phyloP scores from a whole-genome alignment of 441 rosid species.

The Erysimum cheiri region DNA sequence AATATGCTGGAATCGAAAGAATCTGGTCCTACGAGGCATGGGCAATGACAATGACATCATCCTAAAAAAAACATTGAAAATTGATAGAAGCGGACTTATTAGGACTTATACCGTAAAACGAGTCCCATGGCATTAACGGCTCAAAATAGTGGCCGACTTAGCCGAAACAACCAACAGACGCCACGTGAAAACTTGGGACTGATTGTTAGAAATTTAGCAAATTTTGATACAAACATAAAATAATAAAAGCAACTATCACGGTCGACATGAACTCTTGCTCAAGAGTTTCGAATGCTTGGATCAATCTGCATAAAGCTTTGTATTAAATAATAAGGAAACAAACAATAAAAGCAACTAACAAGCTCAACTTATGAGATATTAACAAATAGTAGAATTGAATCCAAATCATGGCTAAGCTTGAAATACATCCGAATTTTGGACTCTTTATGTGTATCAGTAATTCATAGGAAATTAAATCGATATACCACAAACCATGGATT shows the following conservation, averaged over 20 bases:
- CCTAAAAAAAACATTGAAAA: conserved; percentile 1
- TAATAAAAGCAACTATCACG: neutral
- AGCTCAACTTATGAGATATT: too few relatives aligned
- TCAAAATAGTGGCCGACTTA: conserved; percentile 31
- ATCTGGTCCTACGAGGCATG: conserved; percentile 35
- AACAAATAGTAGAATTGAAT: too few relatives aligned
- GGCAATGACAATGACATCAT: conserved; percentile 27
- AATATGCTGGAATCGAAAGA: conserved; percentile 39
- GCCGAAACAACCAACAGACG: conserved; percentile 3
- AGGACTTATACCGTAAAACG: neutral
- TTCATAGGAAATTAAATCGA: too few relatives aligned
- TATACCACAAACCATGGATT: too few relatives aligned
- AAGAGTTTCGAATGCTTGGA: neutral
- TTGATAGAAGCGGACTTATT: conserved; percentile 11
- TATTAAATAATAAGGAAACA: too few relatives aligned
- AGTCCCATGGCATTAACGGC: conserved; percentile 18
- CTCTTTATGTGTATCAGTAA: too few relatives aligned
- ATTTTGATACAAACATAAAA: neutral
- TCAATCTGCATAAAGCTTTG: neutral
- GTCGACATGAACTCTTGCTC: neutral
- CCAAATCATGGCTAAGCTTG: too few relatives aligned
- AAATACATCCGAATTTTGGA: too few relatives aligned
- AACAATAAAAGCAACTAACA: too few relatives aligned
- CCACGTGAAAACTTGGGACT: conserved; percentile 6
- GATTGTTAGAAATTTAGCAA: neutral